Base-by-base conservation (phyloP, 257 asterid genomes). In the Petrea volubilis region DNA sequence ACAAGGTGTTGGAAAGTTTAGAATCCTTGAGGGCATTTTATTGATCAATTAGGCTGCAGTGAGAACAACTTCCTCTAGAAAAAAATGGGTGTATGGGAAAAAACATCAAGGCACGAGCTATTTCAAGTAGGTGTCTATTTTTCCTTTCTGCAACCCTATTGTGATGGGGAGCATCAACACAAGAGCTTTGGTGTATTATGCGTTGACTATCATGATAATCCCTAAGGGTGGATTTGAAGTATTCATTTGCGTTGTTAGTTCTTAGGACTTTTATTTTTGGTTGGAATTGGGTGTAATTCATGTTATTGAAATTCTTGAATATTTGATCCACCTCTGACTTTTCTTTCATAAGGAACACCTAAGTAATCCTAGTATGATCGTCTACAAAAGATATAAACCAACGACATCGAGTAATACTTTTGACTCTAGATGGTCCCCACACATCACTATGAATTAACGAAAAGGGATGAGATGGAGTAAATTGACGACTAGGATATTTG, bases 351-450 rank as follows among this genome's bases (percentile, higher is more conserved):
- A 50, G 71, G 17, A 62, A 51, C 10, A 60, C 12, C 57, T 47
- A 72, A 1, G 49, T 59, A 0, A 40, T 8, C 5, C 44, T 31
- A 3, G 44, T 23, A n/a, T 72, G 69, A 9, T 62, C 63, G 25
- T 29, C 44, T 29, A 62, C 36, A n/a, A 72, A 72, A 5, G 53
- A 9, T 0, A 61, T 20, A 63, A 72, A 60, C 70, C 55, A 61
- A 10, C 20, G 1, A 5, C 21, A n/a, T 11, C 57, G 34, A 21
- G 8, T 50, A 1, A 62, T 36, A 38, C 62, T 33, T 61, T 38
- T 51, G 9, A 51, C 7, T 7, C 20, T 15, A 20, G 12, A 38
- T 1, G 21, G 40, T 7, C 72, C 31, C 51, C 38, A 29, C 12
- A 51, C n/a, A n/a, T n/a, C n/a, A n/a, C n/a, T n/a, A n/a, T n/a